phyloP scores from a whole-genome alignment of 148 eudicot species.

The Pouteria glomerata region DNA sequence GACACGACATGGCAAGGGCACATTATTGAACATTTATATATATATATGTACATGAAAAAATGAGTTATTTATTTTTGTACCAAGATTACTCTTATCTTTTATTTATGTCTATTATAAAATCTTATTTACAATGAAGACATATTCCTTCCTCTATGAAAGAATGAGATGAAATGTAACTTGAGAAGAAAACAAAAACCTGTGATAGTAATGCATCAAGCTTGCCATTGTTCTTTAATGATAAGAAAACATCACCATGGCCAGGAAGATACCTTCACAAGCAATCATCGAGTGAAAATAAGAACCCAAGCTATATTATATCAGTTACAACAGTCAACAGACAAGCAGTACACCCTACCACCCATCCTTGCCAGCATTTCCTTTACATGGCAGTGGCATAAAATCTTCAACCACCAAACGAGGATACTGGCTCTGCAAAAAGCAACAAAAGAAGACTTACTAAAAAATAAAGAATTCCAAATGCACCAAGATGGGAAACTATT shows the following conservation, averaged over 20 bases:
- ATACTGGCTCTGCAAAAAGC: constrained; percentile 69
- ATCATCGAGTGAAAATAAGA: constrained; percentile 13
- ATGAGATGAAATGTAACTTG: constrained; percentile 8
- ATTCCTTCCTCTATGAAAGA: constrained; percentile 81
- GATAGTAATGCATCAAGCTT: constrained; percentile 83
- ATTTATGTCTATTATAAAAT: no score
- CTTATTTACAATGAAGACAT: no score
- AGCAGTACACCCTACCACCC: constrained; percentile 60
- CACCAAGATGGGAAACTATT: neutral
- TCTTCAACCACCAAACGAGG: constrained; percentile 90
- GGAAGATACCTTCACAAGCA: constrained; percentile 84
- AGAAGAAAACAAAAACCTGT: constrained; percentile 55
- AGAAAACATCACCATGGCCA: constrained; percentile 98
- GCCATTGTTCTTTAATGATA: constrained; percentile 90
- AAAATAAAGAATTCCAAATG: neutral
- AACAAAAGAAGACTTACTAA: constrained; percentile 5
- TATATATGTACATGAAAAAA: no score
- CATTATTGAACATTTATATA: no score
- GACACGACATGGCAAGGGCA: no score
- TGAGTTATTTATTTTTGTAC: no score
- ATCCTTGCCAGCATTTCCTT: constrained; percentile 76
- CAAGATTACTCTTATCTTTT: no score
- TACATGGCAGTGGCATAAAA: constrained; percentile 71
- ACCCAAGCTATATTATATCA: constrained; percentile 2
- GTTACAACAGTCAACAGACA: neutral